Evolutionary conservation across 768 basidiomycete genomes (phyloP).

Genomic region (Serendipita sp.): DNA sequence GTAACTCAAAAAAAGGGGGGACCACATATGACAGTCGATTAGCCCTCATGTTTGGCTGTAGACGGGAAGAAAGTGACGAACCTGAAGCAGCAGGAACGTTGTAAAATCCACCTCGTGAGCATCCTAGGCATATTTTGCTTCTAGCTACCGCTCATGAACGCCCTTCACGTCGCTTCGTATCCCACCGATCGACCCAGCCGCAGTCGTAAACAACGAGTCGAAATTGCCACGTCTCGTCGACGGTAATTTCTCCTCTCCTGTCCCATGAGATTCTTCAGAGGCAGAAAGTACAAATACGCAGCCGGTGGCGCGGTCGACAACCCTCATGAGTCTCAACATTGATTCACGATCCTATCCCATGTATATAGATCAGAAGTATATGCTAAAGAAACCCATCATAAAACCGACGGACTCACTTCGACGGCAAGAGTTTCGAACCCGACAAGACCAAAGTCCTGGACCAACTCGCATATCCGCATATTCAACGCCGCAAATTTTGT

Average conservation of each 20-base stretch:
- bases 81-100: too few relatives aligned
- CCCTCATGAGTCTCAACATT: constrained; percentile 74
- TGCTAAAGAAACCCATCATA: not conserved
- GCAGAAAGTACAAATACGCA: constrained; percentile 61
- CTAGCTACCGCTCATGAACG: constrained; percentile 90
- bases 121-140: constrained; percentile 66
- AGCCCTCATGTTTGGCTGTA: too few relatives aligned
- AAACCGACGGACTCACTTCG: constrained; percentile 21
- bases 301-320: constrained; percentile 82
- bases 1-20: too few relatives aligned
- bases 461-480: constrained; percentile 76
- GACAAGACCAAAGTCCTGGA: constrained; percentile 85
- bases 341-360: constrained; percentile 82
- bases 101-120: constrained; percentile 58
- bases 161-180: constrained; percentile 35
- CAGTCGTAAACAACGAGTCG: constrained; percentile 47
- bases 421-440: too few relatives aligned
- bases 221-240: constrained; percentile 33
- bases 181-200: constrained; percentile 16
- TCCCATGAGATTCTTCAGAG: constrained; percentile 16
- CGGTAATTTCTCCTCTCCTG: constrained; percentile 13
- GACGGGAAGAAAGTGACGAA: too few relatives aligned
- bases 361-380: not conserved
- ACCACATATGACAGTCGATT: too few relatives aligned
- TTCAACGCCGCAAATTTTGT: constrained; percentile 67